Evolutionary conservation across 306 rosid species (phyloP).

Genomic region (Gastrolobium bilobum): DNA sequence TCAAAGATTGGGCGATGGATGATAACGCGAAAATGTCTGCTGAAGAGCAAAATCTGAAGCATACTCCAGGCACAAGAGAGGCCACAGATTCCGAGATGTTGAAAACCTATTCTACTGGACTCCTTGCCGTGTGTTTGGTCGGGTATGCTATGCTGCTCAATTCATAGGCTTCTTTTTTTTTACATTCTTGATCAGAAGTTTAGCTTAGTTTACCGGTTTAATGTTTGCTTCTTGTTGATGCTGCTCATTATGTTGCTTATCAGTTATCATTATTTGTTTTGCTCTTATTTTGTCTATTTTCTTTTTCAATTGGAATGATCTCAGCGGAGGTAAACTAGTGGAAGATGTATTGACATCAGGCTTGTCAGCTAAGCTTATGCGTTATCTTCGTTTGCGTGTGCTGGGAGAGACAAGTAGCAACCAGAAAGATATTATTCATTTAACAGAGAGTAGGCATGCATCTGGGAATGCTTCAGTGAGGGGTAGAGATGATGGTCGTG

Average conservation of each 20-base stretch:
- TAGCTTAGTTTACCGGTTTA: too few relatives aligned
- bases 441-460: conserved; percentile 71
- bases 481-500: conserved; percentile 84
- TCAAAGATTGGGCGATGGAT: conserved; percentile 86
- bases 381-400: conserved; percentile 85
- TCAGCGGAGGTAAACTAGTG: conserved; percentile 81
- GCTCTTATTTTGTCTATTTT: conserved; percentile 18
- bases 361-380: conserved; percentile 96
- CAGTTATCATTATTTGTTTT: conserved; percentile 21
- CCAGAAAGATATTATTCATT: conserved; percentile 80
- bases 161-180: conserved; percentile 14
- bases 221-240: background rate
- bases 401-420: conserved; percentile 80
- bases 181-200: too few relatives aligned
- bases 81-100: conserved; percentile 87
- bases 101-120: conserved; percentile 92
- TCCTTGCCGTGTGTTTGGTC: conserved; percentile 82
- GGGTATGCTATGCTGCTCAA: conserved; percentile 69
- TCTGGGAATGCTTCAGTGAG: conserved; percentile 57
- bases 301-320: conserved; percentile 35
- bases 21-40: conserved; percentile 58
- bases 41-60: conserved; percentile 72
- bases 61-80: conserved; percentile 63
- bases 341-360: conserved; percentile 96
- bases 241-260: too few relatives aligned